phyloP scores from a whole-genome alignment of 169 alveolate species.

The Perkinsus olseni region DNA sequence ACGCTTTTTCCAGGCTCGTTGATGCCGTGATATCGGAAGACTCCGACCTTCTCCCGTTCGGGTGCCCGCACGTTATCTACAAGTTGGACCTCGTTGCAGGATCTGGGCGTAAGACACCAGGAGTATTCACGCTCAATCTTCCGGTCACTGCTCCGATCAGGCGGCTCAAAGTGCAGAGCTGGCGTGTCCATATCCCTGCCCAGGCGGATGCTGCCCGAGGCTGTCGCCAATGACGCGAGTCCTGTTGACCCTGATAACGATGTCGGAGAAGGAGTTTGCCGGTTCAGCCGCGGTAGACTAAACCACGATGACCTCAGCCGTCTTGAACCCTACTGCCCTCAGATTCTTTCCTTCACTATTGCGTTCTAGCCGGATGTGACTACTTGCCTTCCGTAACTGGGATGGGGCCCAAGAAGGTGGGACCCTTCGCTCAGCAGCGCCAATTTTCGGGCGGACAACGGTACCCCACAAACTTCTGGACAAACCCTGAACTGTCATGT shows the following conservation, averaged over 20 bases:
- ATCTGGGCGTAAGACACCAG: constrained; percentile 21
- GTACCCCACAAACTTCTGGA: neutral
- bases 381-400: neutral
- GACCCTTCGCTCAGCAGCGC: neutral
- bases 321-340: neutral
- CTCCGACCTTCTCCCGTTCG: constrained; percentile 86
- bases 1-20: constrained; percentile 2
- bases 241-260: neutral
- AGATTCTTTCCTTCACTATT: neutral
- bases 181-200: neutral
- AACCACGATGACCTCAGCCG: neutral
- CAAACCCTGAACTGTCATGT: too few relatives aligned
- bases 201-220: neutral
- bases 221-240: neutral
- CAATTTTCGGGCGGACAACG: neutral
- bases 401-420: neutral
- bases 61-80: constrained; percentile 74
- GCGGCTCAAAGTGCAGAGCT: neutral
- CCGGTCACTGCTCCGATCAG: constrained; percentile 9
- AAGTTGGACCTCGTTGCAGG: constrained; percentile 56
- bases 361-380: neutral
- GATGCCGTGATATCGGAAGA: constrained; percentile 82
- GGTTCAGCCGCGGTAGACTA: neutral
- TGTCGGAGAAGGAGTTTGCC: neutral
- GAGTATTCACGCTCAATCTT: neutral